These are phyloP conservation scores for Plectranthus barbatus DNA, from an alignment of 257 asterid genomes.

Conservation along the genomic window DNA sequence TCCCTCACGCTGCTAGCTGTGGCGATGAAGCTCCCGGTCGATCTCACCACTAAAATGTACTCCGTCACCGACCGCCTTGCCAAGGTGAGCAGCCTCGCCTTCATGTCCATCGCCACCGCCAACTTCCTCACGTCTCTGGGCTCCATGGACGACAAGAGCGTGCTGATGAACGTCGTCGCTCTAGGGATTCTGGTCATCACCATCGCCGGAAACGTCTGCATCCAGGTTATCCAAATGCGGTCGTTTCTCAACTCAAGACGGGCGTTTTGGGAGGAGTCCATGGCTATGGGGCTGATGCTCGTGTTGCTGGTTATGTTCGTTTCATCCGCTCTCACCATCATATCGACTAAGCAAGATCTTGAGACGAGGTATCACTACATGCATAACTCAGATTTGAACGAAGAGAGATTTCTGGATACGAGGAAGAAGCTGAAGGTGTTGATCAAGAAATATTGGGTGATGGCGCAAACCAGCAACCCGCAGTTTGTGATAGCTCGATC, in stretches of 20 bases:
- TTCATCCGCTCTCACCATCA: slow-evolving; percentile 27
- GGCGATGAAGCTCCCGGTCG: slow-evolving; percentile 30
- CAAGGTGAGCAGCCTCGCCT: slow-evolving; percentile 24
- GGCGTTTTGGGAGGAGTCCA: background rate
- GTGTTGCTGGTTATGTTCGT: slow-evolving; percentile 13
- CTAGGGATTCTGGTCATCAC: slow-evolving; percentile 30
- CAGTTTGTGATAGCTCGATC: slow-evolving; percentile 46
- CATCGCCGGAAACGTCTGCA: slow-evolving; percentile 14
- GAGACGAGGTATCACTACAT: slow-evolving; percentile 25
- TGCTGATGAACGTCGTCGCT: slow-evolving; percentile 26
- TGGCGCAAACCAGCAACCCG: slow-evolving; percentile 38
- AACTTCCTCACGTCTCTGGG: slow-evolving; percentile 31
- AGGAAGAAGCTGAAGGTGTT: slow-evolving; percentile 17
- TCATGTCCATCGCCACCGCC: slow-evolving; percentile 29
- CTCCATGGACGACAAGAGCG: slow-evolving; percentile 23
- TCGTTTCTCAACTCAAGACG: background rate
- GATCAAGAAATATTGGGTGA: slow-evolving; percentile 36
- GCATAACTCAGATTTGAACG: slow-evolving; percentile 17
- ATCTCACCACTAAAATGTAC: slow-evolving; percentile 26
- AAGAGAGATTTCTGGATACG: slow-evolving; percentile 17
- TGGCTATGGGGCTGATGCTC: slow-evolving; percentile 1
- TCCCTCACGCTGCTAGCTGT: slow-evolving; percentile 25
- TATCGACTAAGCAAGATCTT: slow-evolving; percentile 18
- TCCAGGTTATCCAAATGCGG: slow-evolving; percentile 27
- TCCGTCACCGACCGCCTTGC: slow-evolving; percentile 28